Base-by-base conservation (phyloP, 306 rosid genomes). In the Quercus cerris region DNA sequence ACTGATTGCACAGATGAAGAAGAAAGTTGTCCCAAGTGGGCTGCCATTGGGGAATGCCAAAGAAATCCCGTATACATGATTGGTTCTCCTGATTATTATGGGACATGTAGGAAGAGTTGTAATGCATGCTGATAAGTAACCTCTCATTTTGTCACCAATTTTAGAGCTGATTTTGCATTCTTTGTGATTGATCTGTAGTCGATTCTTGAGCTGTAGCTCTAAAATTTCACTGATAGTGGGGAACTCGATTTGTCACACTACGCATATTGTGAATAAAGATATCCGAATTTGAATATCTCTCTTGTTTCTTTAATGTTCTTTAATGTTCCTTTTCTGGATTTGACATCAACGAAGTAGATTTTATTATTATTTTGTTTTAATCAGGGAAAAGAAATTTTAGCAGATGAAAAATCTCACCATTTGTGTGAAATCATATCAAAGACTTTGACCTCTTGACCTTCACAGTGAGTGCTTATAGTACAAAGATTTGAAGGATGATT, bases 21-120 rank as follows among this genome's bases (percentile, higher is more conserved):
- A 59, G 77, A 84, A 23, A 87, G 46, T 68, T 94, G 97, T 51
- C 73, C 87, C 11, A 70, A 74, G 31, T 94, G 97, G 98, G 98
- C 93, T 23, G 87, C 90, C 80, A 58, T 52, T 7, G 97, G 98
- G 72, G 97, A 94, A 82, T 94, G 98, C 79, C 81, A 88, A 81
- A 51, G 85, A 73, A 94, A 94, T 58, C 92, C 97, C 1, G 93
- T 92, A 3, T 94, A 81, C 90, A 94, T 94, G 98, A 69, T 92
- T 55, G 98, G 98, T 58, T 89, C 98, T 55, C 89, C 89, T 23
- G 98, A 94, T 89, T 94, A 94, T 80, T 90, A 86, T 74, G 98
- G 98, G 27, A 94, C 97, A 3, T 94, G 98, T 86, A 81, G 98
- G 89, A 91, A 83, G 81, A 94, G 97, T 77, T 94, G 97, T 79